These are phyloP conservation scores for Miscanthus sacchariflorus DNA, from an alignment of 202 grass and related monocot species.

Conservation along the genomic window DNA sequence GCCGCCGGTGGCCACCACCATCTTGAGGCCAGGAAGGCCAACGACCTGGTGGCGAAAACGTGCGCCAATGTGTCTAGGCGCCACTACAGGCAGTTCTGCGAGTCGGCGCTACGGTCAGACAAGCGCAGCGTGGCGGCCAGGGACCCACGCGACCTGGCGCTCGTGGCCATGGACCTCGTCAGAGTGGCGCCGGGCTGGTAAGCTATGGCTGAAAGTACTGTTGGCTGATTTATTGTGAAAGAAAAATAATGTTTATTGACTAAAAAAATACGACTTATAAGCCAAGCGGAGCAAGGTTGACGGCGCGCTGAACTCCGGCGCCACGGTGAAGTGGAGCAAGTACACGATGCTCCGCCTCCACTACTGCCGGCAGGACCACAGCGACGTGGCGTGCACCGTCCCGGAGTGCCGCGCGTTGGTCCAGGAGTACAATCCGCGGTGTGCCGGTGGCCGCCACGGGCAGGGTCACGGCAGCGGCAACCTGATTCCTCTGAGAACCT, in stretches of 20 bases:
- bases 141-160: neutral
- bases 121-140: neutral
- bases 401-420: neutral
- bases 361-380: neutral
- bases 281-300: neutral
- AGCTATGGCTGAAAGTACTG: too few species aligned
- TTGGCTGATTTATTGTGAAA: too few species aligned
- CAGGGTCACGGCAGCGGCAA: too few species aligned
- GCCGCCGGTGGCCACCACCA: neutral
- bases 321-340: neutral
- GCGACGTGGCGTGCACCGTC: neutral
- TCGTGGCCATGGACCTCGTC: constrained; percentile 3
- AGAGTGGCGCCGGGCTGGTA: too few species aligned
- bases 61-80: neutral
- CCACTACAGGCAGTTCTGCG: neutral
- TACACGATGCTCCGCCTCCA: neutral
- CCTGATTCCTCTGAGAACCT: too few species aligned
- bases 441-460: too few species aligned
- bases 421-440: neutral
- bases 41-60: neutral
- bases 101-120: neutral
- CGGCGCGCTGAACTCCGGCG: neutral
- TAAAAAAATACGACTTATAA: too few species aligned
- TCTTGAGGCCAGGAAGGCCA: too few species aligned
- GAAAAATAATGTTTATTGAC: too few species aligned